phyloP scores from a whole-genome alignment of 139 green algal genomes.

The Diplosphaera chodatii region DNA sequence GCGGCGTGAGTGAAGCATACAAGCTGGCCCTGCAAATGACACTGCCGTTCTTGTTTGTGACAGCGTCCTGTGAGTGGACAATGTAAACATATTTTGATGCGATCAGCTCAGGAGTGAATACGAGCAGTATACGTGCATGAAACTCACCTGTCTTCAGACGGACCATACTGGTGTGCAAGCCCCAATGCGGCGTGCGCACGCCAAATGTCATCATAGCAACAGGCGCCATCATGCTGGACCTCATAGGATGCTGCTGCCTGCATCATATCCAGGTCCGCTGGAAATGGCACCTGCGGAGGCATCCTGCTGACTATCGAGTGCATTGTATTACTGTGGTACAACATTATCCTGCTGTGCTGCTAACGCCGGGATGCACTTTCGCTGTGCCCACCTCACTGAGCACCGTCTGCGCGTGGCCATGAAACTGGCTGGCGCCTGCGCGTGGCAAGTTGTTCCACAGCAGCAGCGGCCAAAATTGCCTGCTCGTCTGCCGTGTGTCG shows the following conservation, averaged over 20 bases:
- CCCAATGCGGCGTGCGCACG: conserved; percentile 19
- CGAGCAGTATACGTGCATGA: too few relatives aligned
- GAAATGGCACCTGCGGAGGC: conserved; percentile 15
- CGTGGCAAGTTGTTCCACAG: conserved; percentile 66
- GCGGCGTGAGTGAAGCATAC: conserved; percentile 35
- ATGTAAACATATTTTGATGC: too few relatives aligned
- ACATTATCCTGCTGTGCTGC: too few relatives aligned
- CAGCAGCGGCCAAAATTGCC: conserved; percentile 30
- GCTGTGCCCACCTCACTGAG: conserved; percentile 26
- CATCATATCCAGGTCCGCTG: conserved; percentile 5
- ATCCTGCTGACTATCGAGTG: too few relatives aligned
- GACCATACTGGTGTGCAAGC: not conserved
- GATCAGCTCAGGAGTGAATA: too few relatives aligned
- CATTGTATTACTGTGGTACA: too few relatives aligned
- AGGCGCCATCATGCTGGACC: not conserved
- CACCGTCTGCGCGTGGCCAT: conserved; percentile 57
- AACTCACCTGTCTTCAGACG: not conserved
- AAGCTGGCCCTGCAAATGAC: conserved; percentile 23
- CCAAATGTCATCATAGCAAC: conserved; percentile 33
- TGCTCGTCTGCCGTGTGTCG: not conserved
- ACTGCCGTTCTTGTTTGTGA: too few relatives aligned
- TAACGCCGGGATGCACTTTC: too few relatives aligned
- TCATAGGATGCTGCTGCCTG: conserved; percentile 3
- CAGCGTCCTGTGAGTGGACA: too few relatives aligned
- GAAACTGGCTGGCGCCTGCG: conserved; percentile 47